Base-by-base conservation (phyloP, 2,329 filamentous ascomycete species). In the Nemania sp. region DNA sequence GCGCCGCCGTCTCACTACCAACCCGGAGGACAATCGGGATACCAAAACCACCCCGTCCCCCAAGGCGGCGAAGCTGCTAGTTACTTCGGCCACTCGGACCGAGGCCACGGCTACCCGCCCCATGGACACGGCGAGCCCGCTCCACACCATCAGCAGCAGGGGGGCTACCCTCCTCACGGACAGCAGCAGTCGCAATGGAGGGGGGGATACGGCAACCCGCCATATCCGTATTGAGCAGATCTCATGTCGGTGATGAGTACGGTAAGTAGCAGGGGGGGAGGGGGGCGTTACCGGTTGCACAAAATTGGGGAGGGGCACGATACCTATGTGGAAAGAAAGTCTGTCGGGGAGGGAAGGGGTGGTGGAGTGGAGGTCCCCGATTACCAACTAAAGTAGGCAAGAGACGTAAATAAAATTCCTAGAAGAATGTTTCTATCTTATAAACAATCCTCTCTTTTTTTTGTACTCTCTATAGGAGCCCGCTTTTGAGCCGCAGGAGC, bases 21-120 rank as follows among this genome's bases (percentile, higher is more conserved):
- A 13, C 20, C 54, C 2, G 64, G 59, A 20, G 49, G 35, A 20
- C 47, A 59, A 29, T 42, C 57, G 29, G 57, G 55, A 40, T 43
- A 58, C 25, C 61, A 60, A 34, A 52, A 39, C 13, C 54, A 39
- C 13, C 54, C 59, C n/a, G 29, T 42, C 6, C 43, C 62, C n/a
- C 62, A 63, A 32, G 60, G 63, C 17, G 60, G 63, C 17, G 64
- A 66, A 57, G 64, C 64, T 21, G 45, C 64, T 32, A 60, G 59
- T 21, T 66, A 66, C 11, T 65, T 46, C 47, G 25, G 50, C 12
- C 37, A 55, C 46, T 25, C 53, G 20, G 18, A 15, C 29, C 55
- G 37, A 21, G 29, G 57, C 46, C 57, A 63, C 25, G 60, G 59
- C 11, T 66, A 66, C 43, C 62, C 64, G 47, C 59, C 64, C 11